Evolutionary conservation across 2,329 filamentous ascomycete genomes (phyloP), one percentile per base, ranked within the genome.

Genomic region (Xenoacremonium recifei): DNA sequence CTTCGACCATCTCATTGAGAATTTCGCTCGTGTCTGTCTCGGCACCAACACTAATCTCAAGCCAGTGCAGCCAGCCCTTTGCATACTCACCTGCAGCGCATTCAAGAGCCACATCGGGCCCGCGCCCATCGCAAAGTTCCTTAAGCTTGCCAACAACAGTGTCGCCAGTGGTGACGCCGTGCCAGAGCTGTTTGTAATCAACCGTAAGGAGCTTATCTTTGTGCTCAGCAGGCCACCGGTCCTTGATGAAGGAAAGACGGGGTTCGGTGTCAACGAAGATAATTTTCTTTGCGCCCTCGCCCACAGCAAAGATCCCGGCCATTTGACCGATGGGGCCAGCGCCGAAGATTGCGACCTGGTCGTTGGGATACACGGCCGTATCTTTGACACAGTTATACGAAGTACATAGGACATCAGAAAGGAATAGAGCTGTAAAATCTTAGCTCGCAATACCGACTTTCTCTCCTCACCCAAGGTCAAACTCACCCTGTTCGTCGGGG

Each of bases 1-100:
- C 74, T 57, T 85, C 79, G 21, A 90, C 80, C 83, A 88, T 88
- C 68, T 90, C 86, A 60, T 90, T 90, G 50, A 90, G 44, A 33
- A 89, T 81, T 69, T 90, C 89, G 39, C 82, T 87, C 0, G 88
- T 92, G 58, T 95, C 89, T 0, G 88, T 95, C 70, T 95, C 89
- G 23, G 85, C 71, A 1, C 89, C 89, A 0, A 79, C 23, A 6
- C 70, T 58, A 44, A 80, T 71, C 62, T 83, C 77, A 3, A 81
- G 55, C 65, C 76, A 78, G 53, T 82, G 78, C 47, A 73, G 59
- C 75, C 78, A 82, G 3, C 78, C 75, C 60, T 83, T 83, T 17
- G 79, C 66, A 39, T 83, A 83, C 58, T 82, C 78, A 16, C 78
- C 78, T 0, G 78, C 79, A 0, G 71, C 78, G 48, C 78, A 81